Conservation (phyloP, 192 early-diverging fungal species). For the Pilaira anomala region DNA sequence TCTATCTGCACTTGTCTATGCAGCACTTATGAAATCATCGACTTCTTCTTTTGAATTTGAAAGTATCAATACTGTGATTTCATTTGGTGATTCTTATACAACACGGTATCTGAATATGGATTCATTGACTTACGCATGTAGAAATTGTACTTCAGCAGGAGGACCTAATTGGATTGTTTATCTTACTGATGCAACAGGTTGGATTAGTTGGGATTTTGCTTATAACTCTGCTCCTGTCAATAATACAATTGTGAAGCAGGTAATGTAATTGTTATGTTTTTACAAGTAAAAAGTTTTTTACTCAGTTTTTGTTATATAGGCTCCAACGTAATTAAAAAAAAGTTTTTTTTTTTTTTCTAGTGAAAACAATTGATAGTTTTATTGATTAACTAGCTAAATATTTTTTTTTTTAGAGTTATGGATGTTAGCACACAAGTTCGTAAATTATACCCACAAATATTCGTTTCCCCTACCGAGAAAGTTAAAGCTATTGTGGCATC, state of each 20-base stretch:
- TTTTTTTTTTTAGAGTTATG: slow-evolving; percentile 13
- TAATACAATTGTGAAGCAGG: slow-evolving; percentile 9
- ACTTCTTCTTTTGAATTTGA: no score
- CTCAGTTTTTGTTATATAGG: neutral
- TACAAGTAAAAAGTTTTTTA: neutral
- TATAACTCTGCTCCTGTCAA: slow-evolving; percentile 23
- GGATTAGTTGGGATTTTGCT: slow-evolving; percentile 17
- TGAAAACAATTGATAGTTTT: no score
- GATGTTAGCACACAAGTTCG: slow-evolving; percentile 19
- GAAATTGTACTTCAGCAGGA: slow-evolving; percentile 9
- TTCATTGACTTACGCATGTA: neutral
- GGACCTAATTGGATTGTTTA: slow-evolving; percentile 26
- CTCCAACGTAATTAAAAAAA: slow-evolving; percentile 1
- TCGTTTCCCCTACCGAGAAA: slow-evolving; percentile 1
- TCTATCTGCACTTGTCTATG: no score
- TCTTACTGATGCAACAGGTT: neutral
- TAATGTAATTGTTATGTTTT: neutral
- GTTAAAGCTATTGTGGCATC: neutral
- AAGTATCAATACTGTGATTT: slow-evolving; percentile 9
- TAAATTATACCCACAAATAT: slow-evolving; percentile 8
- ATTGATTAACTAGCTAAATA: no score
- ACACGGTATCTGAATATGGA: slow-evolving; percentile 12
- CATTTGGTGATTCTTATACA: slow-evolving; percentile 24
- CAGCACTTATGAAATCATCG: no score
- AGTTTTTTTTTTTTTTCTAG: neutral